Evolutionary conservation across 306 rosid genomes (phyloP).

Genomic region (Acacia crassicarpa): DNA sequence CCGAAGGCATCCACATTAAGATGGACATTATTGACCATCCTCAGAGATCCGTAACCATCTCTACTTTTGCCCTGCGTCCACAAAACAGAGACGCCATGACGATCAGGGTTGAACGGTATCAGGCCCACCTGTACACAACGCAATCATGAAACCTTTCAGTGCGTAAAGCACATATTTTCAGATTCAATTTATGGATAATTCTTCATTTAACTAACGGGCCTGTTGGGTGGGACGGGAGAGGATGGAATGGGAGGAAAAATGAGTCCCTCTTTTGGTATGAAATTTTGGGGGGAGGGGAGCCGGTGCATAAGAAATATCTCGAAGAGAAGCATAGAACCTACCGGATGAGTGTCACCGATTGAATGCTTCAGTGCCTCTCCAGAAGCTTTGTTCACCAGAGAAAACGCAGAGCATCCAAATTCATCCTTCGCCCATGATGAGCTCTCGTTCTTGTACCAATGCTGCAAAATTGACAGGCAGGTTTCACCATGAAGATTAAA

Average conservation of each 20-base stretch:
- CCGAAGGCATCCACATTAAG: slow-evolving; percentile 77
- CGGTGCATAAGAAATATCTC: no score
- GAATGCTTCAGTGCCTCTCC: slow-evolving; percentile 83
- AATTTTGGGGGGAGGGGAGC: no score
- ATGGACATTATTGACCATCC: slow-evolving; percentile 77
- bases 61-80: slow-evolving; percentile 71
- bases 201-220: not conserved
- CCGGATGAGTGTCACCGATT: slow-evolving; percentile 64
- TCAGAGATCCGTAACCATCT: slow-evolving; percentile 60
- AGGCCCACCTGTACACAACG: slow-evolving; percentile 58
- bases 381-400: slow-evolving; percentile 75
- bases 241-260: no score
- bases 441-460: slow-evolving; percentile 88
- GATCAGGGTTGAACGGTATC: slow-evolving; percentile 50
- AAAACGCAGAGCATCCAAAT: slow-evolving; percentile 75
- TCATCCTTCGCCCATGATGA: slow-evolving; percentile 74
- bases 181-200: no score
- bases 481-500: not conserved
- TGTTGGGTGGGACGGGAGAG: no score
- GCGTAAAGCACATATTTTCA: not conserved
- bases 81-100: slow-evolving; percentile 65
- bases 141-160: not conserved
- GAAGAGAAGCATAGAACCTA: slow-evolving; percentile 2
- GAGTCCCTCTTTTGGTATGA: no score
- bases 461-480: slow-evolving; percentile 42